Conservation (phyloP, 768 basidiomycete species). For the Omphalotus guepiniiformis region DNA sequence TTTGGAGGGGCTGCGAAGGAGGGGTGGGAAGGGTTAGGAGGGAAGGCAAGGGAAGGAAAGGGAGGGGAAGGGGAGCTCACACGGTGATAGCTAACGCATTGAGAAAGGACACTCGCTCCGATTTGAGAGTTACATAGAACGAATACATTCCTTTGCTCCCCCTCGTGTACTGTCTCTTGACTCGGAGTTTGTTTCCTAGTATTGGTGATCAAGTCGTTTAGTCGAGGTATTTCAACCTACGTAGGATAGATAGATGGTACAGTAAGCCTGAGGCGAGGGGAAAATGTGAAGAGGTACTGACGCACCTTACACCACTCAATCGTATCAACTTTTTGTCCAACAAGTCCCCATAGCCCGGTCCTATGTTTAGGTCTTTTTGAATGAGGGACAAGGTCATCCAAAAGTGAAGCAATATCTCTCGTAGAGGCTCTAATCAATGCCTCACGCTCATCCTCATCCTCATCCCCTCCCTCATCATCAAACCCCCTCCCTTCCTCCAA, state of each 20-base stretch:
- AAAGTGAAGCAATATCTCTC: slow-evolving; percentile 26
- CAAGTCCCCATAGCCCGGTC: slow-evolving; percentile 40
- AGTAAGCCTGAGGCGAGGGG: too few relatives aligned
- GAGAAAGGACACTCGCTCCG: slow-evolving; percentile 67
- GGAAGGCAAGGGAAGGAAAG: neutral
- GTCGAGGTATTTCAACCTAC: slow-evolving; percentile 47
- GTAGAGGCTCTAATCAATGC: slow-evolving; percentile 6
- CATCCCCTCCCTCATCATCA: slow-evolving; percentile 1
- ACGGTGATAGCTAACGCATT: slow-evolving; percentile 52
- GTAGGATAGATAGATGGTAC: neutral
- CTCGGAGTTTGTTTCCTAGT: slow-evolving; percentile 39
- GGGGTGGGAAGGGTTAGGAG: neutral
- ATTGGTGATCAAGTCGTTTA: slow-evolving; percentile 35
- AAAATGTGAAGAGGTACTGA: neutral
- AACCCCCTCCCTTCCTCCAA: slow-evolving; percentile 12
- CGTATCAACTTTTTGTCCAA: slow-evolving; percentile 63
- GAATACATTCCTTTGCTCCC: slow-evolving; percentile 58
- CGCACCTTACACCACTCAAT: slow-evolving; percentile 56
- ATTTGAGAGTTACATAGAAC: slow-evolving; percentile 69
- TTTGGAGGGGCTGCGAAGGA: slow-evolving; percentile 41
- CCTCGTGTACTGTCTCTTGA: too few relatives aligned
- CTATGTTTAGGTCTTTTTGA: slow-evolving; percentile 49
- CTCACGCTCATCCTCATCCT: slow-evolving; percentile 16
- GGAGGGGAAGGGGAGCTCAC: slow-evolving; percentile 21
- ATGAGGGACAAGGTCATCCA: slow-evolving; percentile 51